These are phyloP conservation scores for Artemisia tridentata DNA, from an alignment of 129 eudicot species.

Conservation along the genomic window DNA sequence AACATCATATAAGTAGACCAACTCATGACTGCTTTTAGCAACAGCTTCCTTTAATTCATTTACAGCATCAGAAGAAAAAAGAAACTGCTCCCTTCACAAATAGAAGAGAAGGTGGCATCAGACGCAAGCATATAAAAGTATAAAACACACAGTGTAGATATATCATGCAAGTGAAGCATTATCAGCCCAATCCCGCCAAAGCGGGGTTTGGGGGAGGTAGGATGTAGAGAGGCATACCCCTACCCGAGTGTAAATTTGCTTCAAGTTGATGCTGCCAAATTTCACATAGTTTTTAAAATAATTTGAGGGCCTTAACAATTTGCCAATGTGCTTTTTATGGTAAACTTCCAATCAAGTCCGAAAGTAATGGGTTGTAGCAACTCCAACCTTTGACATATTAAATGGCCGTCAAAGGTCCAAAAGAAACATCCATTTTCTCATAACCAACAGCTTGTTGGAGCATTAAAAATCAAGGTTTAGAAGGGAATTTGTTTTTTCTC, in stretches of 20 bases:
- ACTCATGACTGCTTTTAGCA: constrained; percentile 66
- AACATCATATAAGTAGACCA: constrained; percentile 70
- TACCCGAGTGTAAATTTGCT: neutral
- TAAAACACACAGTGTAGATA: neutral
- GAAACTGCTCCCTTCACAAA: constrained; percentile 97
- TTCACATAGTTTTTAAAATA: neutral
- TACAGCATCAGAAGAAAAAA: constrained; percentile 90
- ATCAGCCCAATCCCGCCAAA: too few relatives aligned
- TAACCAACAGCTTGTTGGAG: too few relatives aligned
- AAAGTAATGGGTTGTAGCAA: neutral
- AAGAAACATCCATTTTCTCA: too few relatives aligned
- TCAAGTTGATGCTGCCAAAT: neutral
- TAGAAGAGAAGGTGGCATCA: constrained; percentile 55
- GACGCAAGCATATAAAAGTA: constrained; percentile 24
- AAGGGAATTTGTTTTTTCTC: too few relatives aligned
- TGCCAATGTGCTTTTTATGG: neutral
- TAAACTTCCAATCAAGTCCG: neutral
- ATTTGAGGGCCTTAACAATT: neutral
- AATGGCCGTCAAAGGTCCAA: too few relatives aligned
- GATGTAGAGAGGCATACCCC: too few relatives aligned
- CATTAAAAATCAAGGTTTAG: too few relatives aligned
- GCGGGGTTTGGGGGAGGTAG: too few relatives aligned
- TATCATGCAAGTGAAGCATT: neutral
- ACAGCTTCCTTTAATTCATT: constrained; percentile 74
- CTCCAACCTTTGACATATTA: neutral